Base-by-base conservation (phyloP, 805 yeast species). In the Pichia rugopelliculosa region DNA sequence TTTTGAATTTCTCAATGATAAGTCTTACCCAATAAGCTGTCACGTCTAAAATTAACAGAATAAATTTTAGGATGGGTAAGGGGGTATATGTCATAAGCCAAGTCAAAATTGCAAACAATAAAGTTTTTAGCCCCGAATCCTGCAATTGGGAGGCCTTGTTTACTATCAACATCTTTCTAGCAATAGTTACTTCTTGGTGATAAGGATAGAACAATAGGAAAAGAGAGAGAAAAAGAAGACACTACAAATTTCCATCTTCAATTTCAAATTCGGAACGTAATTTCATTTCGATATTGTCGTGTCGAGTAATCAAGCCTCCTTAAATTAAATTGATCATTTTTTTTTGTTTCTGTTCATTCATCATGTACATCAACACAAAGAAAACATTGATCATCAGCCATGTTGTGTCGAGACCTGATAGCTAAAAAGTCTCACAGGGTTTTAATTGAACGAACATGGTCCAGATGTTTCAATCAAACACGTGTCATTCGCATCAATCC, bases 41-140 rank as follows among this genome's bases (percentile, higher is more conserved):
- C 12, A 73, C 72, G 49, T 74, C 78, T 21, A 69, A 55, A 8
- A 70, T 47, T 27, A 73, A 68, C 54, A 72, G 66, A 20, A 71
- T 47, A 9, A 71, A 50, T 22, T 64, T 64, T 71, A 53, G 45
- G 15, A 54, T 25, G 1, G 56, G 48, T n/a, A 45, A 15, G 6
- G 58, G 58, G 3, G 55, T 53, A 39, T 53, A 50, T 3, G 51
- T 48, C 42, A 53, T 46, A 20, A 48, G 20, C 15, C 39, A 20
- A 1, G 52, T 42, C 2, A 50, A 42, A 1, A 50, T 6, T 3
- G 52, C 47, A 23, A 53, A 45, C 5, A 53, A 9, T 6, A 46
- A 11, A 3, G 49, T 45, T 6, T 42, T 42, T 5, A 37, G 18
- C 1, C 41, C 6, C n/a, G 47, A 42, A 12, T 44, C 43, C 13